Base-by-base conservation (phyloP, 768 basidiomycete species). In the Clitopilus passeckerianus region DNA sequence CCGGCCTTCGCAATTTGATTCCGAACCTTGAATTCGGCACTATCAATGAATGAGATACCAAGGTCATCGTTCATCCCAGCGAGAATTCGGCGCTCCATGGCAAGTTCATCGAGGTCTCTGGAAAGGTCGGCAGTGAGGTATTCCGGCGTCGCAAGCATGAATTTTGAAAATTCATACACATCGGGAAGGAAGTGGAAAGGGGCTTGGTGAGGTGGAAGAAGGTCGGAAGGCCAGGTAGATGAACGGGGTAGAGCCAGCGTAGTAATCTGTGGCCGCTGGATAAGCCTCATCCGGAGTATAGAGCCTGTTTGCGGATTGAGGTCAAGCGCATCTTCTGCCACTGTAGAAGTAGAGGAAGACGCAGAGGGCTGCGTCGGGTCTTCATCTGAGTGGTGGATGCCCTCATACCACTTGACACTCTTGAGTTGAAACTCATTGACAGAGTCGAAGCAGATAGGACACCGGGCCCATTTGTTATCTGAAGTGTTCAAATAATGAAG, bases 141-240 rank as follows among this genome's bases (percentile, higher is more conserved):
- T 1, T 83, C 79, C 0, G 96, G 93, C 0, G 95, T 93, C 18
- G 93, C 94, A 23, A 98, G 86, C 95, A 98, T 97, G 77, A 98
- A 97, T 68, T 93, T 94, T 18, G 95, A 82, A 71, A 90, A 97
- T 37, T 77, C 75, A 63, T 87, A 86, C 41, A 97, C 90, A 67
- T 98, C 94, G 0, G 95, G 97, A 20, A 96, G 80, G 77, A 99
- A 98, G 69, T 97, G 85, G 77, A 95, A 98, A 6, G 97, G 96
- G 0, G 94, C 92, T 67, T 95, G 89, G 64, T 95, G 93, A 18
- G 94, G 91, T 14, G 92, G 89, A 30, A 97, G 75, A 1, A 95
- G 81, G 60, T 96, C 94, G 1, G 94, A 96, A 1, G 94, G 96
- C 95, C 95, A 99, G 2, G 93, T 93, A 15, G 77, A 67, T 1